Conservation (phyloP, 306 rosid genomes). For the Vigna radiata region DNA sequence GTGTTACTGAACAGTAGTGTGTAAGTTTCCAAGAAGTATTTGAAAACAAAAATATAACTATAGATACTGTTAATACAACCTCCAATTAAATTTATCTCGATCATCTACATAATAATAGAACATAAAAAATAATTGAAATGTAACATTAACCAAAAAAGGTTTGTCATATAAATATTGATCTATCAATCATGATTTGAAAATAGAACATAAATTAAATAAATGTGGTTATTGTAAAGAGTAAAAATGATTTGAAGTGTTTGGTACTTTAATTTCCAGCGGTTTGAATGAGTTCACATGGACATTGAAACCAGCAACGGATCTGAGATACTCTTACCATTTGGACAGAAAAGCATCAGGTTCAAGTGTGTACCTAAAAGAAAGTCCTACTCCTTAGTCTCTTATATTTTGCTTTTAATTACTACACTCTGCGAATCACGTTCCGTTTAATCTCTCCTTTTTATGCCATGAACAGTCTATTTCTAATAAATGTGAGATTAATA, state of each 20-base stretch:
- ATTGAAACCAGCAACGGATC: slow-evolving; percentile 44
- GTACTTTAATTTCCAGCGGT: slow-evolving; percentile 24
- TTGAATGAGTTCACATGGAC: slow-evolving; percentile 21
- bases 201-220: neutral
- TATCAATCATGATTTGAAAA: neutral
- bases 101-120: no score
- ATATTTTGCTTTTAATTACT: slow-evolving; percentile 34
- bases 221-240: neutral
- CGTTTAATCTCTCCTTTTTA: slow-evolving; percentile 52
- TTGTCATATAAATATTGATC: neutral
- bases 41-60: no score
- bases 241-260: slow-evolving; percentile 11
- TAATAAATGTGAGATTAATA: slow-evolving; percentile 36
- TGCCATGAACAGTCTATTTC: slow-evolving; percentile 45
- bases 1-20: neutral
- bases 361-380: slow-evolving; percentile 37
- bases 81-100: no score
- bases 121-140: no score
- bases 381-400: slow-evolving; percentile 39
- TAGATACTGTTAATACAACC: no score
- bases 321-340: slow-evolving; percentile 39
- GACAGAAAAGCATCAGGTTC: slow-evolving; percentile 40
- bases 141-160: no score
- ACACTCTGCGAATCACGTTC: slow-evolving; percentile 32
- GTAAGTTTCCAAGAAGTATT: neutral